A percentile compares a stretch with the other conserved stretches of the same genome.
These are phyloP conservation scores for Volutella citrinella DNA, from an alignment of 2,329 filamentous ascomycete species.

Conservation along the genomic window DNA sequence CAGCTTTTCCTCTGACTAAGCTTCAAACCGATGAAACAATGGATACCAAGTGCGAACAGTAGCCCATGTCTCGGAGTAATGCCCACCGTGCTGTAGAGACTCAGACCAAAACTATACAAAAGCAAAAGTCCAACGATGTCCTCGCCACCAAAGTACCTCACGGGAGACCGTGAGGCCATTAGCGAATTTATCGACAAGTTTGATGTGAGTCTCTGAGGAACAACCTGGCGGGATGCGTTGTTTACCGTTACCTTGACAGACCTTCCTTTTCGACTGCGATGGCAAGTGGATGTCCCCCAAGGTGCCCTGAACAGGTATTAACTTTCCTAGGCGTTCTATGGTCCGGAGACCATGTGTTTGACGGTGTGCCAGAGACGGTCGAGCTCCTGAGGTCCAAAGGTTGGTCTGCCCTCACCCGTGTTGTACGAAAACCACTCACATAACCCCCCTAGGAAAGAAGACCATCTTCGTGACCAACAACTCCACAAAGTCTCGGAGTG, in stretches of 20 bases:
- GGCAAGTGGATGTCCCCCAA: conserved; percentile 64
- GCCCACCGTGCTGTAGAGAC: conserved; percentile 4
- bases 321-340: conserved; percentile 75
- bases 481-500: conserved; percentile 89
- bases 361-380: conserved; percentile 80
- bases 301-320: neutral
- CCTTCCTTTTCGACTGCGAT: conserved; percentile 96
- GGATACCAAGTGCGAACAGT: too few species aligned
- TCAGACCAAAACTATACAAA: conserved; percentile 1
- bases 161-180: conserved; percentile 73
- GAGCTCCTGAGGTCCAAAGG: conserved; percentile 79
- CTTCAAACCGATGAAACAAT: too few species aligned
- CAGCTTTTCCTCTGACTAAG: too few species aligned
- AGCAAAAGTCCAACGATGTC: conserved; percentile 20
- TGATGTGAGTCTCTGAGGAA: conserved; percentile 64
- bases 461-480: conserved; percentile 98
- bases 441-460: conserved; percentile 67
- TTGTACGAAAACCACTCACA: neutral
- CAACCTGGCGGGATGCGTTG: conserved; percentile 1
- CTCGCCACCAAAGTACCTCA: conserved; percentile 60
- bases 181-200: conserved; percentile 84
- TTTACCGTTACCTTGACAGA: conserved; percentile 54
- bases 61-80: too few species aligned
- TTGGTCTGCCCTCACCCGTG: too few species aligned
- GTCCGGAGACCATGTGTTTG: conserved; percentile 90